Evolutionary conservation across 2,329 filamentous ascomycete species (phyloP).

Genomic region (Rutstroemia sp.): DNA sequence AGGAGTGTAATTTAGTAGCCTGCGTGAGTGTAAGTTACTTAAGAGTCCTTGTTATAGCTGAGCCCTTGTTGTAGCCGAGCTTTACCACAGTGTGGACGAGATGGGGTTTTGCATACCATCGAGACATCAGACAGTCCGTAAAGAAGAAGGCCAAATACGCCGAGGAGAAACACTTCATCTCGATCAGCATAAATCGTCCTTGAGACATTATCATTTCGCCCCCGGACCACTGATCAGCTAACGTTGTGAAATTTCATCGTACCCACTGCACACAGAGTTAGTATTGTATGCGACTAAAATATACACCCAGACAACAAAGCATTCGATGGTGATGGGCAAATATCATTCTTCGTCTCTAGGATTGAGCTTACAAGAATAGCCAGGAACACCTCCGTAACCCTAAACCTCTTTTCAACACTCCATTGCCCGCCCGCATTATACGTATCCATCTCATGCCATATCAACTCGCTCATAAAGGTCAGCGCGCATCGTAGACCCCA

Average conservation of each 20-base stretch:
- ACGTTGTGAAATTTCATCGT: neutral
- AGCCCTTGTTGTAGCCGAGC: neutral
- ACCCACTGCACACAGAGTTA: neutral
- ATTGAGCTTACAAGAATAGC: constrained; percentile 50
- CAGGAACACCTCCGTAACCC: constrained; percentile 61
- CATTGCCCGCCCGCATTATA: constrained; percentile 32
- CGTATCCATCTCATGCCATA: constrained; percentile 39
- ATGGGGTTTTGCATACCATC: constrained; percentile 50
- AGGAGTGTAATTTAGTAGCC: constrained; percentile 79
- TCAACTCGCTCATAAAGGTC: constrained; percentile 58
- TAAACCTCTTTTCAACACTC: constrained; percentile 42
- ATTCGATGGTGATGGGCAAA: neutral
- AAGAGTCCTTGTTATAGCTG: neutral
- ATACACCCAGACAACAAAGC: neutral
- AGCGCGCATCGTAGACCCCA: constrained; percentile 64
- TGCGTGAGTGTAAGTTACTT: constrained; percentile 26
- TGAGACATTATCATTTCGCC: neutral
- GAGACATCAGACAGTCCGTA: constrained; percentile 76
- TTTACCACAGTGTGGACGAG: neutral
- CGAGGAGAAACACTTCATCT: constrained; percentile 59
- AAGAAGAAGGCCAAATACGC: constrained; percentile 78
- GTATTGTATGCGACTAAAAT: neutral
- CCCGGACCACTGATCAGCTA: neutral
- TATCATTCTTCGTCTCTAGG: neutral
- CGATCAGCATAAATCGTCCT: neutral